phyloP scores from a whole-genome alignment of 495 filamentous ascomycete genomes.

The Copromyces sp. region DNA sequence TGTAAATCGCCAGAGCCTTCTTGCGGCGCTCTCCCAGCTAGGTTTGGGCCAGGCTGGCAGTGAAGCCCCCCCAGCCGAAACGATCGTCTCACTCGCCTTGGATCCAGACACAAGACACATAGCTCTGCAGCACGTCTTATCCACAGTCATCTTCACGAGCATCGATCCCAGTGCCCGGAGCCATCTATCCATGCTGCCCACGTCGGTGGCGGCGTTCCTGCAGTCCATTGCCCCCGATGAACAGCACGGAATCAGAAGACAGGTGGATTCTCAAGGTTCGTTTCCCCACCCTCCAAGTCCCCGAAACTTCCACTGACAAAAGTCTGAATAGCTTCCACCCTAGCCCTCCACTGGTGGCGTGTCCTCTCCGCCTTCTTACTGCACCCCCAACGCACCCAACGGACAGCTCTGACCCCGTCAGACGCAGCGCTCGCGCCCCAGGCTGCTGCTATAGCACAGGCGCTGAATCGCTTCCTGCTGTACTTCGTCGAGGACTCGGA shows the following conservation, averaged over 20 bases:
- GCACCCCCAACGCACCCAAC: slow-evolving; percentile 21
- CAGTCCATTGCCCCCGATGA: slow-evolving; percentile 18
- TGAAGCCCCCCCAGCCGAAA: slow-evolving; percentile 3
- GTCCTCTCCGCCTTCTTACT: slow-evolving; percentile 28
- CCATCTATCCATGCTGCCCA: slow-evolving; percentile 23
- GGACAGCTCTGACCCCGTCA: slow-evolving; percentile 20
- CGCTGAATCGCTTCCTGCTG: slow-evolving; percentile 21
- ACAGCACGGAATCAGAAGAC: slow-evolving; percentile 4
- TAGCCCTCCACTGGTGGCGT: slow-evolving; percentile 26
- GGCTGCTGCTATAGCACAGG: slow-evolving; percentile 17
- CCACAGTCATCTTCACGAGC: slow-evolving; percentile 22
- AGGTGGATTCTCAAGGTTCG: slow-evolving; percentile 3
- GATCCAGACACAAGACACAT: slow-evolving; percentile 17
- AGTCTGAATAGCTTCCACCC: slow-evolving; percentile 12
- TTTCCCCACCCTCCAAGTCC: not conserved
- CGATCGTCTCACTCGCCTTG: slow-evolving; percentile 16
- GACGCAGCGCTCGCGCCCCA: slow-evolving; percentile 17
- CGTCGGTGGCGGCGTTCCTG: slow-evolving; percentile 20
- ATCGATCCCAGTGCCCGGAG: slow-evolving; percentile 16
- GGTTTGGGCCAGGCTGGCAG: slow-evolving; percentile 13
- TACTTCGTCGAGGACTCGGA: slow-evolving; percentile 19
- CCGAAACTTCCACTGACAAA: not conserved
- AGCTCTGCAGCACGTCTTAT: slow-evolving; percentile 26
- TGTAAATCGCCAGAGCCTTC: slow-evolving; percentile 8
- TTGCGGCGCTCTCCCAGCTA: slow-evolving; percentile 13